Conservation (phyloP, 2,329 filamentous ascomycete genomes). For the Epichloe elymi region DNA sequence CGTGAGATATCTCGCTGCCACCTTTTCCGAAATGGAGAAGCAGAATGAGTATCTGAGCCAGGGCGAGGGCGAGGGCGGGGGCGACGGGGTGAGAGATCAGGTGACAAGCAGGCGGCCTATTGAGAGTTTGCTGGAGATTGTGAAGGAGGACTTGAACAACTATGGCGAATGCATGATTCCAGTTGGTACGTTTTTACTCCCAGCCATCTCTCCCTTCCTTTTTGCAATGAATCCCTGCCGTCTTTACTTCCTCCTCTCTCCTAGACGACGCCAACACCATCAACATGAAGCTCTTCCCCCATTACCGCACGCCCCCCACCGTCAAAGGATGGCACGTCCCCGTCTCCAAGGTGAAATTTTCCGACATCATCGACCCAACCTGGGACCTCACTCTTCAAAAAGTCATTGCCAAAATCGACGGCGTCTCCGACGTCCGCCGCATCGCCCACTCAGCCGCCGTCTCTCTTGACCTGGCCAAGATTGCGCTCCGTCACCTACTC, state of each 20-base stretch:
- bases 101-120: slow-evolving; percentile 47
- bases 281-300: slow-evolving; percentile 90
- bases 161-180: slow-evolving; percentile 99
- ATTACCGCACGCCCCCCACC: slow-evolving; percentile 65
- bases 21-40: slow-evolving; percentile 83
- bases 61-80: slow-evolving; percentile 26
- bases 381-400: slow-evolving; percentile 69
- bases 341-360: slow-evolving; percentile 54
- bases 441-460: slow-evolving; percentile 79
- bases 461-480: slow-evolving; percentile 72
- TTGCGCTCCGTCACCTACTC: slow-evolving; percentile 76
- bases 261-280: slow-evolving; percentile 84
- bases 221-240: background rate
- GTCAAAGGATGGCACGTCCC: slow-evolving; percentile 88
- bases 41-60: slow-evolving; percentile 72
- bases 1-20: slow-evolving; percentile 69
- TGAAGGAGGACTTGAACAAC: slow-evolving; percentile 82
- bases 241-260: background rate
- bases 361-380: slow-evolving; percentile 49
- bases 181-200: slow-evolving; percentile 48
- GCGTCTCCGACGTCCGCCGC: slow-evolving; percentile 75
- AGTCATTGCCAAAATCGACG: slow-evolving; percentile 78
- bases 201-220: background rate
- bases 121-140: slow-evolving; percentile 69
- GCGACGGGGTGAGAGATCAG: slow-evolving; percentile 20